Evolutionary conservation across 352 stramenopile genomes (phyloP), one percentile per base, ranked within the genome.

Genomic region (Phytopythium oedochilum): DNA sequence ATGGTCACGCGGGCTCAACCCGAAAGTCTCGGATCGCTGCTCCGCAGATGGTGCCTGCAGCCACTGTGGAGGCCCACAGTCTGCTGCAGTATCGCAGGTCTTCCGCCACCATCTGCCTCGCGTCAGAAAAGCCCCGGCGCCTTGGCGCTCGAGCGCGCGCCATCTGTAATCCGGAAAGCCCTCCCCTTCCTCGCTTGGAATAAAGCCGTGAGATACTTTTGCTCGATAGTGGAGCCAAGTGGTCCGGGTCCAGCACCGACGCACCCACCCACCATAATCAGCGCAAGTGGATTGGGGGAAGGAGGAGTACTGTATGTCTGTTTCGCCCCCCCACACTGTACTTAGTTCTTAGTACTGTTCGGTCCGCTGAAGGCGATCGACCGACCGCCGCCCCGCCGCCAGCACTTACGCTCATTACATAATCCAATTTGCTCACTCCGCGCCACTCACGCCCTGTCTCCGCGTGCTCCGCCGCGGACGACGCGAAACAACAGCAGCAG

Each of bases 381-480:
- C 57, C 61, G 59, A 66, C 43, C 29, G 60, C 64, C 69, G 57
- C 62, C 56, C 59, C 34, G 59, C 57, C 39, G 61, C 57, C 66
- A 74, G 35, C 48, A 47, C 31, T 31, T 46, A 55, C 49, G 53
- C 48, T 75, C 78, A 83, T 87, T 89, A 89, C 78, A 87, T 86
- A 87, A 86, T 79, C 68, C 68, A 69, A 79, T 88, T 85, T 73
- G 57, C 73, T 52, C 61, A 59, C 28, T 56, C 61, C 72, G 68
- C 64, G 67, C 75, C 60, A 60, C 63, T 60, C 60, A 60, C 63
- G 64, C 60, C 57, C 23, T 39, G 55, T 56, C 56, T 22, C 40
- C 29, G 44, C 61, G 57, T 50, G 12, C n/a, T n/a, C n/a, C n/a
- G n/a, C n/a, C n/a, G n/a, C 12, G 28, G 20, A 28, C 36, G 34